Evolutionary conservation across 1,284 basidiomycete species (phyloP).

Genomic region (Golubevia pallescens): DNA sequence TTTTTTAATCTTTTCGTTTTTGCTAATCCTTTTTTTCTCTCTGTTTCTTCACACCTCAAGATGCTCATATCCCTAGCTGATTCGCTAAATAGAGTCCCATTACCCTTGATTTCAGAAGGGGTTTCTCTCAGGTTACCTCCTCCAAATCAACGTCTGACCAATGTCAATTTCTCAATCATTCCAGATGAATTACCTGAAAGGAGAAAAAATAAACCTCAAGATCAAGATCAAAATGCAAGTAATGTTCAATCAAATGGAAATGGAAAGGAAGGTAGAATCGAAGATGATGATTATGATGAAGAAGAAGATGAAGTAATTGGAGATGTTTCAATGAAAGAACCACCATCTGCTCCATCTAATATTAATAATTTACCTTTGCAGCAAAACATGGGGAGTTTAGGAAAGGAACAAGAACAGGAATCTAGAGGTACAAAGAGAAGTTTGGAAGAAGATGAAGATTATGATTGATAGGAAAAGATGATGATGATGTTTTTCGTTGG

Average conservation of each 20-base stretch:
- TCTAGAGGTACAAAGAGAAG: constrained; percentile 41
- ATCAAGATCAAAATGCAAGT: constrained; percentile 1
- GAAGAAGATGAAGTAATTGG: background rate
- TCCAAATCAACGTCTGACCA: constrained; percentile 51
- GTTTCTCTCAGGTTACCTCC: constrained; percentile 53
- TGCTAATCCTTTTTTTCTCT: background rate
- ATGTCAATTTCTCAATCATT: constrained; percentile 54
- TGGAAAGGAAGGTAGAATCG: background rate
- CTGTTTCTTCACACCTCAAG: constrained; percentile 8
- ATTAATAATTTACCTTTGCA: too few relatives aligned
- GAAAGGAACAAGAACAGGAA: background rate
- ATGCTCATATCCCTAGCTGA: constrained; percentile 51
- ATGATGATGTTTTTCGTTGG: too few relatives aligned
- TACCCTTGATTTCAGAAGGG: constrained; percentile 56
- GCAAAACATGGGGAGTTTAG: background rate
- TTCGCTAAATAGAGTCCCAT: constrained; percentile 41
- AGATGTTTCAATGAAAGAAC: background rate
- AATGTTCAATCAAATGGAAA: constrained; percentile 1
- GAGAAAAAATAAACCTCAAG: constrained; percentile 5
- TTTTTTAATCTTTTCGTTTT: background rate
- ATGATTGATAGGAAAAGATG: constrained; percentile 26
- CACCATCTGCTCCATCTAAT: background rate
- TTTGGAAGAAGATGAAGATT: constrained; percentile 61
- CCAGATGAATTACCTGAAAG: constrained; percentile 42
- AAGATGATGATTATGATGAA: constrained; percentile 8